phyloP scores from a whole-genome alignment of 257 asterid genomes.

The Perilla frutescens region DNA sequence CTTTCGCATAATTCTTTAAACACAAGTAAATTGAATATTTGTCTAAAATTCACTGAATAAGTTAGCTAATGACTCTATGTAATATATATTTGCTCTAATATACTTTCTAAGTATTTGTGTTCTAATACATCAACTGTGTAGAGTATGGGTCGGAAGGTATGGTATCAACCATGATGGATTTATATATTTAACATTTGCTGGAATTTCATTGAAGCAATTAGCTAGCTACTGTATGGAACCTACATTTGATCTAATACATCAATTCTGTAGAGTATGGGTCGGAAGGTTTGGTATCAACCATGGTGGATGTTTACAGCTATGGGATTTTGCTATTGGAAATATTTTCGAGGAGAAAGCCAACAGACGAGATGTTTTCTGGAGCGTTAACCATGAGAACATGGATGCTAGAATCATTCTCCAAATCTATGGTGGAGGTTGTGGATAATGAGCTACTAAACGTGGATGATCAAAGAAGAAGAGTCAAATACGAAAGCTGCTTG shows the following conservation, averaged over 20 bases:
- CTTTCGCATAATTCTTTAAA: too few species aligned
- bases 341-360: constrained; percentile 21
- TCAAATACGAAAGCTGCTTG: neutral
- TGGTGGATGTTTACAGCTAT: constrained; percentile 30
- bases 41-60: too few species aligned
- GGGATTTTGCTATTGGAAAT: constrained; percentile 38
- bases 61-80: too few species aligned
- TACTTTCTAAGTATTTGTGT: too few species aligned
- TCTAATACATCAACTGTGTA: too few species aligned
- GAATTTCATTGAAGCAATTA: too few species aligned
- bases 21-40: too few species aligned
- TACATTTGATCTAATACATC: neutral
- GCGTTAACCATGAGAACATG: constrained; percentile 31
- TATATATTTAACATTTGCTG: too few species aligned
- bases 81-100: too few species aligned
- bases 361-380: constrained; percentile 27
- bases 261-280: constrained; percentile 32
- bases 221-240: too few species aligned
- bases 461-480: neutral
- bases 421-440: neutral
- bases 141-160: too few species aligned
- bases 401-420: constrained; percentile 16
- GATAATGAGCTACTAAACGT: neutral
- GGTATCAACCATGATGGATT: too few species aligned
- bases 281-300: constrained; percentile 26